A percentile compares a stretch with the other conserved stretches of the same genome.
phyloP scores from a whole-genome alignment of 768 basidiomycete genomes.

The Dictyophora rubrovolvata region DNA sequence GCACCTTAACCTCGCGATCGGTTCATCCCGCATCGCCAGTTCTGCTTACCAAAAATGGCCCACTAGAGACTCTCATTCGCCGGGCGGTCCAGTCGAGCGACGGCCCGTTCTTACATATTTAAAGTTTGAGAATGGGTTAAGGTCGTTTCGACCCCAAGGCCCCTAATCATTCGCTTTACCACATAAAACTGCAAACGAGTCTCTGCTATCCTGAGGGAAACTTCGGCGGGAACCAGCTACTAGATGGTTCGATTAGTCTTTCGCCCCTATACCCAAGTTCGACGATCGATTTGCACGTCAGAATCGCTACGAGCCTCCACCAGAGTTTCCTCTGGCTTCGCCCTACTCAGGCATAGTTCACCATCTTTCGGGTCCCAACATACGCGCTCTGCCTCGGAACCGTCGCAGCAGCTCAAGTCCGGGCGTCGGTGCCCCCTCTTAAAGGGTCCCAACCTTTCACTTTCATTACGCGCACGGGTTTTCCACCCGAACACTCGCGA shows the following conservation, averaged over 20 bases:
- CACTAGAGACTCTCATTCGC: conserved; percentile 63
- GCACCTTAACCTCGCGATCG: conserved; percentile 70
- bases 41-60: conserved; percentile 68
- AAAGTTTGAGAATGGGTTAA: conserved; percentile 76
- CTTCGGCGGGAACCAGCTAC: conserved; percentile 89
- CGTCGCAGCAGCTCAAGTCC: conserved; percentile 62
- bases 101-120: conserved; percentile 50
- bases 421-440: conserved; percentile 68
- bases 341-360: conserved; percentile 86
- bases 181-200: conserved; percentile 46
- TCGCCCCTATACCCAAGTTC: conserved; percentile 93
- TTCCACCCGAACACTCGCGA: too few species aligned
- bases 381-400: conserved; percentile 72
- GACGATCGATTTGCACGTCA: conserved; percentile 95
- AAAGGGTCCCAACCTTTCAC: too few species aligned
- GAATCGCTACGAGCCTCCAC: conserved; percentile 93
- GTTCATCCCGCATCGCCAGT: conserved; percentile 66
- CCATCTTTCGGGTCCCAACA: conserved; percentile 87
- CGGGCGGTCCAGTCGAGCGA: conserved; percentile 39
- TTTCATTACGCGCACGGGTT: too few species aligned
- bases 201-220: conserved; percentile 72
- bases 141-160: conserved; percentile 82
- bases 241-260: conserved; percentile 94
- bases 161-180: conserved; percentile 85
- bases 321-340: conserved; percentile 94